Base-by-base conservation (phyloP, 2,329 filamentous ascomycete genomes). In the Colletotrichum tabaci region DNA sequence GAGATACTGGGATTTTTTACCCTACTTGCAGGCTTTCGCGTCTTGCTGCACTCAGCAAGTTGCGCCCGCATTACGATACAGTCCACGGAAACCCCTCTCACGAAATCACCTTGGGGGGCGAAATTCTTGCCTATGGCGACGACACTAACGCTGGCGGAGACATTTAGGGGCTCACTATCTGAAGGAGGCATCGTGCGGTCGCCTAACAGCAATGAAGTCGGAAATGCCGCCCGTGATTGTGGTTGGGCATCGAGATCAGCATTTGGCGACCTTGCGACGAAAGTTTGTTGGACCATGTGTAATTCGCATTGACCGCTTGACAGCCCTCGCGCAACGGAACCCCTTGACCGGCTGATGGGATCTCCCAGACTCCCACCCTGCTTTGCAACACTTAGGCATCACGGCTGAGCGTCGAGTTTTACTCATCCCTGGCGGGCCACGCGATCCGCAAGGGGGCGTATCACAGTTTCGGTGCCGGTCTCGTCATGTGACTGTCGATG, bases 241-340 rank as follows among this genome's bases (percentile, higher is more conserved):
- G 55, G 71, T 73, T 71, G 67, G 71, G 71, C 71, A 73, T 50
- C 63, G 64, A 73, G 71, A 73, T 73, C 71, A 71, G 49, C 71
- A 49, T 26, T 42, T n/a, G 18, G 23, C 40, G 65, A 64, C 69
- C 69, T 50, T 49, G 69, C 69, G 65, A 64, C 26, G 69, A 72
- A 72, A 72, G 69, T 72, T 16, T 55, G 65, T 69, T 47, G 4
- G 23, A 21, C 67, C 67, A 71, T 72, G 70, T 72, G 61, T 21
- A 61, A n/a, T 16, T 4, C 61, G 70, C 66, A 66, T 61, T 66
- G 66, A 57, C 66, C 66, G 38, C 56, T 61, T 13, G 38, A 69
- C 23, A 69, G 49, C 50, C 56, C 61, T 71, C 50, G 40, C 70
- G 23, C 61, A 6, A 10, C 23, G 35, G 55, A 44, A 70, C 49